Conservation (phyloP, 768 basidiomycete genomes). For the Termitomyces sp. region DNA sequence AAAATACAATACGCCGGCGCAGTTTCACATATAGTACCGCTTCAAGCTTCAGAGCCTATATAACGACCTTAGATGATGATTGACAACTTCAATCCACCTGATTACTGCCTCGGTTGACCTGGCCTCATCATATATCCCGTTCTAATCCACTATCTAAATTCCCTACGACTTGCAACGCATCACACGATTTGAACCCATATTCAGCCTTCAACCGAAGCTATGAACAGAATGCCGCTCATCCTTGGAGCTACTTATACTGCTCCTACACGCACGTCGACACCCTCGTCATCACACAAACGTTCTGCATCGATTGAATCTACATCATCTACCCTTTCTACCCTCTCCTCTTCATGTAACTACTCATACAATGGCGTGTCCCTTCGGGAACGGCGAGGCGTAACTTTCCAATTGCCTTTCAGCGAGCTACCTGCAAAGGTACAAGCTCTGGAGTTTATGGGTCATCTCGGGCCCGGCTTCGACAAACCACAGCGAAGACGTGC, state of each 20-base stretch:
- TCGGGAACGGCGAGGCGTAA: conserved; percentile 15
- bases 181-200: background rate
- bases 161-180: background rate
- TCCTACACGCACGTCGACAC: background rate
- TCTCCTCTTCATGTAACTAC: conserved; percentile 4
- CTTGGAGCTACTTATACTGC: conserved; percentile 3
- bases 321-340: conserved; percentile 6
- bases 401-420: conserved; percentile 7
- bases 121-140: background rate
- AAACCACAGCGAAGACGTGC: conserved; percentile 13
- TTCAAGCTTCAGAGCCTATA: background rate
- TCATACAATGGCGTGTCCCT: conserved; percentile 1
- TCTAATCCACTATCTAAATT: background rate
- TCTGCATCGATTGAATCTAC: conserved; percentile 9
- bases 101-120: background rate
- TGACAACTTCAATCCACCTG: background rate
- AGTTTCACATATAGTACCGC: conserved; percentile 2
- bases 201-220: background rate
- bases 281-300: conserved; percentile 7
- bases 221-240: conserved; percentile 2
- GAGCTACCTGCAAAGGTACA: background rate
- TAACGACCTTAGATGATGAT: conserved; percentile 7
- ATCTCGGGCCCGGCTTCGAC: background rate
- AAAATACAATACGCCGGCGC: conserved; percentile 6
- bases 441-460: background rate